These are phyloP conservation scores for Maudiozyma pseudohumilis DNA, from an alignment of 805 yeast species.

Conservation along the genomic window DNA sequence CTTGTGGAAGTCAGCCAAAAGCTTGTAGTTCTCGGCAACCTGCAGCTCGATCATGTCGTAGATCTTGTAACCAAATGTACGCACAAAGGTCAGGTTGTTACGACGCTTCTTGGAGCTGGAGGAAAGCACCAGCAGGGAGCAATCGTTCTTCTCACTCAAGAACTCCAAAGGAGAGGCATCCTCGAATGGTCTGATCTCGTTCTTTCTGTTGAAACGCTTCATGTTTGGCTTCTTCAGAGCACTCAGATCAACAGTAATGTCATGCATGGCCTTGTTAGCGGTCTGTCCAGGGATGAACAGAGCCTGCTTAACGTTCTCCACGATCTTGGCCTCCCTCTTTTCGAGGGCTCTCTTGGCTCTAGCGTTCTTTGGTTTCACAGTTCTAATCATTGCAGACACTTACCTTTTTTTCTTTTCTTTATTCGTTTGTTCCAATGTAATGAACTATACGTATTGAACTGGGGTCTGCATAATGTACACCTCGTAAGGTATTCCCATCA, in stretches of 20 bases:
- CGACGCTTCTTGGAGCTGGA: conserved; percentile 86
- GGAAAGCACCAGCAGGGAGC: conserved; percentile 71
- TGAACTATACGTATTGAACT: no score
- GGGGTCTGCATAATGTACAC: no score
- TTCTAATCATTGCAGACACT: conserved; percentile 31
- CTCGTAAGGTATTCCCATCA: no score
- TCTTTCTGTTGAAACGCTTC: conserved; percentile 80
- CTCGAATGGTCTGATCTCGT: conserved; percentile 87
- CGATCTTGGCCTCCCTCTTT: conserved; percentile 75
- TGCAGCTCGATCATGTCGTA: conserved; percentile 91
- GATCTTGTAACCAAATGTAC: conserved; percentile 83
- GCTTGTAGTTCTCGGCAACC: conserved; percentile 56
- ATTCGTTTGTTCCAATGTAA: no score
- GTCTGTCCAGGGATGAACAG: conserved; percentile 86
- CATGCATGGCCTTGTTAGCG: conserved; percentile 70
- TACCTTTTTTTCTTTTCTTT: no score
- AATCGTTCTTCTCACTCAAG: conserved; percentile 89
- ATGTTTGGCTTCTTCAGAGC: conserved; percentile 86
- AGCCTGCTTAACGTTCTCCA: conserved; percentile 84
- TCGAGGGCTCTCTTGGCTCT: conserved; percentile 92
- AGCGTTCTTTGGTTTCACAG: conserved; percentile 82
- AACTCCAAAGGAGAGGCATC: conserved; percentile 79
- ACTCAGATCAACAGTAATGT: conserved; percentile 78
- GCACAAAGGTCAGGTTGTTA: conserved; percentile 74
- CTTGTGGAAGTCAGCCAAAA: conserved; percentile 71